Evolutionary conservation across 495 filamentous ascomycete species (phyloP), one percentile per base, ranked within the genome.

Genomic region (Lophiostoma macrostomum): DNA sequence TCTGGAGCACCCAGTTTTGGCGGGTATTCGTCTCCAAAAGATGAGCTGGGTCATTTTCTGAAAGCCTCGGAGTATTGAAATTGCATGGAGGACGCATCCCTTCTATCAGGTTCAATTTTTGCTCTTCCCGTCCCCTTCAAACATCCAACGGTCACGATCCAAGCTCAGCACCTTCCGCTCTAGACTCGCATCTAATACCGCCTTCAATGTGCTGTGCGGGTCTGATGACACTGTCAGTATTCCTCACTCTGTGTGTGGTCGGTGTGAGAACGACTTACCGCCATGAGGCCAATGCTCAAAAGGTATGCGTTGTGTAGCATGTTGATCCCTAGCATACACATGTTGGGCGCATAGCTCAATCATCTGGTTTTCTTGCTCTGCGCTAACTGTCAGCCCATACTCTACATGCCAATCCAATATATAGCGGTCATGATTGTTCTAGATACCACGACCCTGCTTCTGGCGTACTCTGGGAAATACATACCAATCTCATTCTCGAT

Each of bases 141-240:
- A 94, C 79, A 95, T 91, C 90, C 90, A 96, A 58, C 85, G 87
- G 54, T 96, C 90, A 35, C 93, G 86, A 19, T 86, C 76, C 50
- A 95, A 64, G 3, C 84, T 79, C 3, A 82, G 81, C 11, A 84
- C 84, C 57, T 90, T 87, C 25, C 77, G 77, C 61, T 78, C 75
- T 38, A 93, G 73, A 63, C 82, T 89, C n/a, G 82, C 77, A 54
- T 81, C 78, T 44, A 91, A n/a, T n/a, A n/a, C n/a, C n/a, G n/a
- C n/a, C n/a, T n/a, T n/a, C n/a, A n/a, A n/a, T n/a, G n/a, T n/a
- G n/a, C n/a, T n/a, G 76, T 1, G 83, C 78, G 48, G 81, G 78
- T n/a, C 88, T 69, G 4, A 91, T 74, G n/a, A n/a, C 67, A 91
- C 88, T 87, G 58, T 23, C 45, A 37, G 40, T 30, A 56, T 18